Base-by-base conservation (phyloP, 129 eudicot species). In the Escallonia rubra region DNA sequence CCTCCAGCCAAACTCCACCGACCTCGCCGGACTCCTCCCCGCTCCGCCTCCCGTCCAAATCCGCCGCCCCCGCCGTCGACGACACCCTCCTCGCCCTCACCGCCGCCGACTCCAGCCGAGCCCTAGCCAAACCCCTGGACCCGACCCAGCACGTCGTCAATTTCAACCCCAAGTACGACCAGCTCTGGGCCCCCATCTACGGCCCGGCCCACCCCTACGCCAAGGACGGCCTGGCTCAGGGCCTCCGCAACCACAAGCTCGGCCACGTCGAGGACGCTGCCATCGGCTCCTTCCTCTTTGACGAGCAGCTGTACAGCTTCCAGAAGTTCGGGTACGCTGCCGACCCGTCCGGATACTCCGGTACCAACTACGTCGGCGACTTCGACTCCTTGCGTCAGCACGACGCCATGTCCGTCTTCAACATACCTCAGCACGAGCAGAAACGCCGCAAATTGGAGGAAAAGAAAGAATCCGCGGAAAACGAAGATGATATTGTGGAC, bases 121-220 rank as follows among this genome's bases (percentile, higher is more conserved):
- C 94, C 8, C 80, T 73, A 39, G 61, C 83, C 45, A 86, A 83
- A 34, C 98, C 98, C 0, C 81, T 93, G 3, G 96, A 93, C 59
- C 98, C 95, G 13, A 84, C 90, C 38, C 96, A 93, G 63, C 96
- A 89, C 81, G 12, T 84, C 12, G 96, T 93, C 51, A 15, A 73
- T 57, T 93, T 82, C 90, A 93, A 93, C 58, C 98, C 96, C 0
- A 89, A 96, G 41, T 89, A 86, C 83, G 98, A 93, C 40, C 96
- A 93, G 75, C 95, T 93, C 2, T 93, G 98, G 98, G 87, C 98
- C 3, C 98, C 98, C 2, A 84, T 93, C 43, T 79, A 74, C 10
- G 96, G 98, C 13, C 98, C 98, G 2, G 79, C 98, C 2, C 98
- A 93, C 47, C 98, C 98, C 6, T 89, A 86, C 76, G 96, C 98